A percentile compares a stretch with the other conserved stretches of the same genome.
These are phyloP conservation scores for Acanthamoeba healyi DNA, from an alignment of 208 protist species.

Conservation along the genomic window DNA sequence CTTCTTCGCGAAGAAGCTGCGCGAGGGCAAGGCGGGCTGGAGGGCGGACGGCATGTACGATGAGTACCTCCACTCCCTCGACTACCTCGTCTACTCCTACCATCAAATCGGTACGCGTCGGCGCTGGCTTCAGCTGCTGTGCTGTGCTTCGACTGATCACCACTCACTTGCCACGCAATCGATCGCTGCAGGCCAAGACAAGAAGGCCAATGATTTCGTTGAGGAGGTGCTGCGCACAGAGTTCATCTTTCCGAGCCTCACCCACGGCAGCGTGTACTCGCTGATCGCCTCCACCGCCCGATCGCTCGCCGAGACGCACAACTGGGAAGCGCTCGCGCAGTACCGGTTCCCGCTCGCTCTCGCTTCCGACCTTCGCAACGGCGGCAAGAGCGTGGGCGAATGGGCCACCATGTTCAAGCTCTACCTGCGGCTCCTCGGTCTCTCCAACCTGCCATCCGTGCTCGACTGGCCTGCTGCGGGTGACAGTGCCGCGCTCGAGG, in stretches of 20 bases:
- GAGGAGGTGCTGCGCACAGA: background rate
- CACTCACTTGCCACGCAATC: background rate
- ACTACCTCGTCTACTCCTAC: conserved; percentile 43
- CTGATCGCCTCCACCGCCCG: conserved; percentile 18
- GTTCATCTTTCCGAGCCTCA: background rate
- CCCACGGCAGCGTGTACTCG: conserved; percentile 26
- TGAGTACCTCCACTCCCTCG: conserved; percentile 46
- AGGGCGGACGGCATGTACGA: conserved; percentile 20
- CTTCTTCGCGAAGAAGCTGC: conserved; percentile 1
- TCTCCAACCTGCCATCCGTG: background rate
- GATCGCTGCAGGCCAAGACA: conserved; percentile 1
- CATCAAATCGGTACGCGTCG: background rate
- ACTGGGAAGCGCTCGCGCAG: background rate
- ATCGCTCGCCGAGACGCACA: background rate
- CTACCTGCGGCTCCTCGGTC: background rate
- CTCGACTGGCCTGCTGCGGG: background rate
- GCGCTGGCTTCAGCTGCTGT: background rate
- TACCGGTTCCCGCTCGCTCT: background rate
- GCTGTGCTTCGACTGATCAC: background rate
- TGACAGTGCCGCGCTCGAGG: background rate
- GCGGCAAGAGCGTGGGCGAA: background rate
- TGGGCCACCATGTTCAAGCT: background rate
- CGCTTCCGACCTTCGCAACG: background rate
- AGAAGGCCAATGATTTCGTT: background rate
- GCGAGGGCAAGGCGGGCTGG: background rate